Percentiles rank a stretch among this genome's conserved stretches.
phyloP scores from a whole-genome alignment of 352 stramenopile species.

The Phytopythium helicoides region DNA sequence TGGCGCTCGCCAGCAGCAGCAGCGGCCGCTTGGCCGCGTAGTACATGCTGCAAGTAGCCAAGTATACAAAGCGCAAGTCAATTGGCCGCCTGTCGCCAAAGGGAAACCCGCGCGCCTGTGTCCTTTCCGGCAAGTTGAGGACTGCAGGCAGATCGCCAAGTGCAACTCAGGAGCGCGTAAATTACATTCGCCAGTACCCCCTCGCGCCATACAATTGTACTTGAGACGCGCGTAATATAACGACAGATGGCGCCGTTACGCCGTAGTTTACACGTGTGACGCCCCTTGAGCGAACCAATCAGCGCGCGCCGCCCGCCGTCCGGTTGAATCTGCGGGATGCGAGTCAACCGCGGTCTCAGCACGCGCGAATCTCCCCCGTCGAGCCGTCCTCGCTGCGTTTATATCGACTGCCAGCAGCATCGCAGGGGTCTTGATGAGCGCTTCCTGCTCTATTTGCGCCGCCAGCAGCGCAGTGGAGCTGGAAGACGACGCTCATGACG shows the following conservation, averaged over 20 bases:
- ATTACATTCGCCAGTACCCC: slow-evolving; percentile 3
- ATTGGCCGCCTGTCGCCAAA: too few species aligned
- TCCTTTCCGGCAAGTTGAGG: slow-evolving; percentile 1
- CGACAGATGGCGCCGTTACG: neutral
- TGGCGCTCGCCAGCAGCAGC: slow-evolving; percentile 44
- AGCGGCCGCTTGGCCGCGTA: slow-evolving; percentile 55
- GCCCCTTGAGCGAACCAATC: slow-evolving; percentile 2
- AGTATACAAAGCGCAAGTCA: neutral
- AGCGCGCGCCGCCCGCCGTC: neutral
- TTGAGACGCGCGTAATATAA: too few species aligned
- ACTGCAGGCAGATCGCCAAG: neutral
- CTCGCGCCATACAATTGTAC: too few species aligned
- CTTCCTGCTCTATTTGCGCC: too few species aligned
- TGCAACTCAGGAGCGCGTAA: slow-evolving; percentile 4
- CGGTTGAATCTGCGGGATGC: neutral
- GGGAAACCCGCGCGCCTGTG: neutral
- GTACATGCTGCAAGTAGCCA: slow-evolving; percentile 26
- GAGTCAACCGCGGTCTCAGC: too few species aligned
- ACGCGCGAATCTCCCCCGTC: too few species aligned
- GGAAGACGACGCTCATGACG: slow-evolving; percentile 2
- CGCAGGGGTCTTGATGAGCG: too few species aligned
- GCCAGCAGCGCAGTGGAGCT: too few species aligned
- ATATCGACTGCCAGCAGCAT: too few species aligned
- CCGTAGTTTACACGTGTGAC: too few species aligned
- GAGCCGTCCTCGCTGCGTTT: too few species aligned